These are phyloP conservation scores for Chloranthus sessilifolius DNA, from an alignment of 164 flowering plant genomes.

Conservation along the genomic window DNA sequence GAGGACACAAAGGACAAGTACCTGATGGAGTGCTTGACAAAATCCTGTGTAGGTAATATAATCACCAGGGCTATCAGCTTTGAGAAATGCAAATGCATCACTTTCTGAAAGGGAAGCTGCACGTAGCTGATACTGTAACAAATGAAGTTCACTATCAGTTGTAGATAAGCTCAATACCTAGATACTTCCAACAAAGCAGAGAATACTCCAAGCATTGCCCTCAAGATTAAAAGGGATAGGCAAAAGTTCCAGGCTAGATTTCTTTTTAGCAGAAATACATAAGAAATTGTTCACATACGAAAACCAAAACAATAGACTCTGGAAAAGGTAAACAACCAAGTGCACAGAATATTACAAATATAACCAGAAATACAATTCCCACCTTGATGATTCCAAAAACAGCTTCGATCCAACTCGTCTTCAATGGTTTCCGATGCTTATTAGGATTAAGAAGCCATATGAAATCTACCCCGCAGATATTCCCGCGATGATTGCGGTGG, in stretches of 20 bases:
- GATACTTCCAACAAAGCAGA: too few species aligned
- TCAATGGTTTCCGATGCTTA: conserved; percentile 55
- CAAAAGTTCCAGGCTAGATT: too few species aligned
- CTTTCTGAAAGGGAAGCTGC: conserved; percentile 58
- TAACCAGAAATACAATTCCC: background rate
- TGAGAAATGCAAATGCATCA: conserved; percentile 81
- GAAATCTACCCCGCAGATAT: conserved; percentile 95
- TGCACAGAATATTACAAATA: background rate
- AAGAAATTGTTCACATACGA: too few species aligned
- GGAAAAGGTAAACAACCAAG: background rate
- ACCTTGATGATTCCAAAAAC: conserved; percentile 93
- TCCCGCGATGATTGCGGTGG: conserved; percentile 91
- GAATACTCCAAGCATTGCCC: too few species aligned
- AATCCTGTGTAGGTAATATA: conserved; percentile 69
- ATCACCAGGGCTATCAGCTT: conserved; percentile 56
- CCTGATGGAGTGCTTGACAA: conserved; percentile 84
- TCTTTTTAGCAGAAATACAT: too few species aligned
- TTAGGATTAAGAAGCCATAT: conserved; percentile 98
- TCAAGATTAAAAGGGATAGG: too few species aligned
- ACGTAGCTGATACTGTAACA: conserved; percentile 67
- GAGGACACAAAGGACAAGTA: conserved; percentile 12
- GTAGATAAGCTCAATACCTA: conserved; percentile 2
- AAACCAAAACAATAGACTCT: background rate
- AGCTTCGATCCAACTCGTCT: conserved; percentile 90
- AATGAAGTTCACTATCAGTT: conserved; percentile 16